Percentiles rank a stretch among this genome's conserved stretches.
These are phyloP conservation scores for Lipomyces starkeyi DNA, from an alignment of 805 yeast species.

Conservation along the genomic window DNA sequence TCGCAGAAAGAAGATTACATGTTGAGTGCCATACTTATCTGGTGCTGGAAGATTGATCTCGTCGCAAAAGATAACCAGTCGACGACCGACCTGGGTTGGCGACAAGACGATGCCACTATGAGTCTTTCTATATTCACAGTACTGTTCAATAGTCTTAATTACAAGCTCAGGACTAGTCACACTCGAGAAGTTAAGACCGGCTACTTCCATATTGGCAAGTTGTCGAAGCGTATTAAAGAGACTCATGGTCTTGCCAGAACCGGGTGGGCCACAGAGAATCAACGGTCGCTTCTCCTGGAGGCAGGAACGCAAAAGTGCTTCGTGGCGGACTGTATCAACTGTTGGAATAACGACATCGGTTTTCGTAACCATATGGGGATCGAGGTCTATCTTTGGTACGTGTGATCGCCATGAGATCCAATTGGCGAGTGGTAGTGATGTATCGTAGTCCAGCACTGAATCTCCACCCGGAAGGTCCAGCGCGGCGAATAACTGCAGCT, in stretches of 20 bases:
- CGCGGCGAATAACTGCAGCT: conserved; percentile 37
- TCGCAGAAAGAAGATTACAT: conserved; percentile 71
- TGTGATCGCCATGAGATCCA: conserved; percentile 53
- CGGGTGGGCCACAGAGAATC: conserved; percentile 93
- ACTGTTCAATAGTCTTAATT: conserved; percentile 70
- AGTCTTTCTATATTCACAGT: conserved; percentile 64
- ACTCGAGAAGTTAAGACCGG: conserved; percentile 81
- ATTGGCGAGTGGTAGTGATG: conserved; percentile 53
- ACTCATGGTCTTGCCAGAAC: conserved; percentile 96
- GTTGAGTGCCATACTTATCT: conserved; percentile 77
- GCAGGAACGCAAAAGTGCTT: conserved; percentile 61
- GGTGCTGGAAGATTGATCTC: conserved; percentile 81
- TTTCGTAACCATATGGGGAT: conserved; percentile 61
- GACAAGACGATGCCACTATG: conserved; percentile 58
- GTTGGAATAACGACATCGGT: conserved; percentile 80
- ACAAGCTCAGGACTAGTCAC: conserved; percentile 71
- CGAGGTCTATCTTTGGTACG: conserved; percentile 56
- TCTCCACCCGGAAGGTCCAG: conserved; percentile 31
- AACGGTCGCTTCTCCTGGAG: conserved; percentile 64
- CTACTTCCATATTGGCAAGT: conserved; percentile 62
- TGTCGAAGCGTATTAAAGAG: conserved; percentile 68
- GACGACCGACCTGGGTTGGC: conserved; percentile 66
- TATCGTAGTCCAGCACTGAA: conserved; percentile 52
- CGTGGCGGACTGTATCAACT: conserved; percentile 73
- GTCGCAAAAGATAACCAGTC: conserved; percentile 87